Evolutionary conservation across 2,329 filamentous ascomycete species (phyloP).

Genomic region (Fusarium buharicum): DNA sequence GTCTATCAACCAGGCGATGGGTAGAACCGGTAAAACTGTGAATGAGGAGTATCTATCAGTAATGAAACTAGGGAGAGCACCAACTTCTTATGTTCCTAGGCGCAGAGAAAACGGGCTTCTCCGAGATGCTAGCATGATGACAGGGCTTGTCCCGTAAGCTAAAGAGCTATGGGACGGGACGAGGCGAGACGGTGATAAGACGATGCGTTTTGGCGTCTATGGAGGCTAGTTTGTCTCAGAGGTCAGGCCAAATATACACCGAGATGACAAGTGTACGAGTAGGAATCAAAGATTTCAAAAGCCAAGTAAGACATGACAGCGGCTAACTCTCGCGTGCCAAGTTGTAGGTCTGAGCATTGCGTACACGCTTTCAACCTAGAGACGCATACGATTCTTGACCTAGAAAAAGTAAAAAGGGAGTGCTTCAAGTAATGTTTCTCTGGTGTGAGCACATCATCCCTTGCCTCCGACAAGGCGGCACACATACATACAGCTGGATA

Average conservation of each 20-base stretch:
- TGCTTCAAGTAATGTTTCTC: too few species aligned
- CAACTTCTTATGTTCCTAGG: not conserved
- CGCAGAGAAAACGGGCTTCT: not conserved
- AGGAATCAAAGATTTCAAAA: not conserved
- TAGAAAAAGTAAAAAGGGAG: too few species aligned
- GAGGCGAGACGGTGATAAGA: not conserved
- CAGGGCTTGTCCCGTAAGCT: not conserved
- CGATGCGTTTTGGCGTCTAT: not conserved
- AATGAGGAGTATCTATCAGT: not conserved
- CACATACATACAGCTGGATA: too few species aligned
- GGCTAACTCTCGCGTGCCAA: not conserved
- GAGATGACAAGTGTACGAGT: not conserved
- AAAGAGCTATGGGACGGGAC: not conserved
- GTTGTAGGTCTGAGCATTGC: not conserved
- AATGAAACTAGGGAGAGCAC: not conserved
- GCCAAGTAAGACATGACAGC: constrained; percentile 8
- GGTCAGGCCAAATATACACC: not conserved
- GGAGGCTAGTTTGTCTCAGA: constrained; percentile 6
- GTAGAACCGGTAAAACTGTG: not conserved
- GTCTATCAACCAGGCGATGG: too few species aligned
- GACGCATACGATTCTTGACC: too few species aligned
- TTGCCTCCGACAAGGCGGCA: too few species aligned
- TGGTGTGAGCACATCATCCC: too few species aligned
- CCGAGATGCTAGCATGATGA: not conserved
- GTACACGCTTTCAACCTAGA: not conserved